Evolutionary conservation across 768 basidiomycete species (phyloP).

Genomic region (Rhodotorula babjevae): DNA sequence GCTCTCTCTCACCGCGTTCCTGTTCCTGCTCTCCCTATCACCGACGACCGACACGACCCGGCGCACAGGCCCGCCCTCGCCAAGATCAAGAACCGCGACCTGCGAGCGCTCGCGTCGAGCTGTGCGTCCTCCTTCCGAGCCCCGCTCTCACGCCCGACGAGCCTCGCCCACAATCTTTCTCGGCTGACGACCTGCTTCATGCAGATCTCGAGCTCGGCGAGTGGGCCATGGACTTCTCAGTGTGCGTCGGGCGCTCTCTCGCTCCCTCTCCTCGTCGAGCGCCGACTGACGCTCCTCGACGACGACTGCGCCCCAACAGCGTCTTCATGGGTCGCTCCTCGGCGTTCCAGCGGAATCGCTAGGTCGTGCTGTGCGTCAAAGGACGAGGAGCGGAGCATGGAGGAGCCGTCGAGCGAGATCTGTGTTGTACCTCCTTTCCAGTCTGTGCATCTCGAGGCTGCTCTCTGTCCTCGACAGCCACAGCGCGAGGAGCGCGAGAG

Average conservation of each 20-base stretch:
- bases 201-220: background rate
- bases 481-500: too few species aligned
- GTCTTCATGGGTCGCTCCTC: conserved; percentile 30
- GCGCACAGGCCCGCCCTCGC: conserved; percentile 10
- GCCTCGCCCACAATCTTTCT: too few species aligned
- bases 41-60: too few species aligned
- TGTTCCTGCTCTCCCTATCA: background rate
- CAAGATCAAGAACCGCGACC: conserved; percentile 19
- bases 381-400: too few species aligned
- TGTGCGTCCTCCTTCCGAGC: background rate
- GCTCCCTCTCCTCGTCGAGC: accelerated
- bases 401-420: too few species aligned
- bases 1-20: background rate
- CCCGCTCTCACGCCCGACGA: too few species aligned
- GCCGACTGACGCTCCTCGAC: background rate
- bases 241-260: background rate
- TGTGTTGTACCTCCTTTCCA: too few species aligned
- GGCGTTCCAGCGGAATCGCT: conserved; percentile 19
- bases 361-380: background rate
- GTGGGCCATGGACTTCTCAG: background rate
- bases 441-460: too few species aligned
- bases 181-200: background rate
- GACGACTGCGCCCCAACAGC: background rate
- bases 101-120: conserved; percentile 18
- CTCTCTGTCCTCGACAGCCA: too few species aligned